phyloP scores from a whole-genome alignment of 1,284 basidiomycete genomes.

The Moesziomyces sp. region DNA sequence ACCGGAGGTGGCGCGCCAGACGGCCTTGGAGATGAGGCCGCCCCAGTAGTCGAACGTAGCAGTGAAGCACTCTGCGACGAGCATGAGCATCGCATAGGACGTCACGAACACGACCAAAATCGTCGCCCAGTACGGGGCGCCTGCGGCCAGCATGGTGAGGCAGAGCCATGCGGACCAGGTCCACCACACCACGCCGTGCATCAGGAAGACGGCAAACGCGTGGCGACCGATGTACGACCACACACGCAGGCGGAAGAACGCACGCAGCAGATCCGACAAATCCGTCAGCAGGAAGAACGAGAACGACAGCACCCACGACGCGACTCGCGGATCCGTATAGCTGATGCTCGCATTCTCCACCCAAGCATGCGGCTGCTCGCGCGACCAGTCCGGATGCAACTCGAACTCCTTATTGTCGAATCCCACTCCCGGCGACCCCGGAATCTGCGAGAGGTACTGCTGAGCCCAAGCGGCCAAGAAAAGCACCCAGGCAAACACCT shows the following conservation, averaged over 20 bases:
- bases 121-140: constrained; percentile 57
- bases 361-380: constrained; percentile 35
- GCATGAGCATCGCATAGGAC: constrained; percentile 43
- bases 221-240: constrained; percentile 58
- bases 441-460: constrained; percentile 48
- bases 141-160: constrained; percentile 40
- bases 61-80: constrained; percentile 55
- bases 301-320: constrained; percentile 50
- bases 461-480: constrained; percentile 51
- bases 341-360: constrained; percentile 16
- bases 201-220: constrained; percentile 57
- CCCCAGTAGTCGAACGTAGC: constrained; percentile 60
- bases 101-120: constrained; percentile 56
- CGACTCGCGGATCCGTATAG: constrained; percentile 48
- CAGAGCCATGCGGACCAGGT: constrained; percentile 58
- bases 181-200: constrained; percentile 61
- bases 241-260: constrained; percentile 53
- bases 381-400: constrained; percentile 52
- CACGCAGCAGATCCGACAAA: constrained; percentile 47
- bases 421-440: constrained; percentile 18
- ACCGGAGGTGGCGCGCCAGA: constrained; percentile 54
- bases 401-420: constrained; percentile 47
- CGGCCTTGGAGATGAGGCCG: constrained; percentile 51
- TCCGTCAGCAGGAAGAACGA: constrained; percentile 58
- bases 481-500: constrained; percentile 55